Evolutionary conservation across 345 rosid genomes (phyloP).

Genomic region (Bruguiera sexangula): DNA sequence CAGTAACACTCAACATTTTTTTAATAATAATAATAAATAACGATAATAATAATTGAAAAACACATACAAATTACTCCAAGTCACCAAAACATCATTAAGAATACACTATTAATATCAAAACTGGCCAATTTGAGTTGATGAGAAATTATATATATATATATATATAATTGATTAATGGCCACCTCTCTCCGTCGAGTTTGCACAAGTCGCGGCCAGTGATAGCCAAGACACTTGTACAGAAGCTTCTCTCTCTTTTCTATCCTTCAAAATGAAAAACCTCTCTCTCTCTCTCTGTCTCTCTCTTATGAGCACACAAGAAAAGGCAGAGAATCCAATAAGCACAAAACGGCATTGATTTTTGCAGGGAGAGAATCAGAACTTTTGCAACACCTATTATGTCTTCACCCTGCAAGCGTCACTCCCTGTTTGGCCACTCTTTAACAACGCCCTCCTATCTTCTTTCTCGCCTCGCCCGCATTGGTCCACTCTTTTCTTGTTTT

Average conservation of each 20-base stretch:
- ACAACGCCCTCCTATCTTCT: constrained; percentile 16
- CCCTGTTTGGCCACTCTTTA: constrained; percentile 41
- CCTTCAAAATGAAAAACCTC: not conserved
- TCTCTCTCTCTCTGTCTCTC: not conserved
- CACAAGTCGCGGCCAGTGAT: not conserved
- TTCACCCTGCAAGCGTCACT: constrained; percentile 71
- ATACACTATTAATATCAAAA: too few species aligned
- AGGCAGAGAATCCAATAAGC: constrained; percentile 24
- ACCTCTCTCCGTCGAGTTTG: not conserved
- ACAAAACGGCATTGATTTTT: constrained; percentile 64
- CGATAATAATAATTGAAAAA: too few species aligned
- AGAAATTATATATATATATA: too few species aligned
- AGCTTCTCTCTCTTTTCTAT: not conserved
- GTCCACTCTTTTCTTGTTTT: not conserved
- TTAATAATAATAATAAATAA: too few species aligned
- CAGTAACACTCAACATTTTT: too few species aligned
- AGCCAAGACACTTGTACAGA: constrained; percentile 4
- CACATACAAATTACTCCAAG: too few species aligned
- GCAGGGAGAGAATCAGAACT: constrained; percentile 49
- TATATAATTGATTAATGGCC: not conserved
- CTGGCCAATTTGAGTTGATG: too few species aligned
- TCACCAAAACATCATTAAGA: too few species aligned
- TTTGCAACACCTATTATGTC: constrained; percentile 70
- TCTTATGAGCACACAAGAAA: not conserved
- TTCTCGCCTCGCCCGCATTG: not conserved